Base-by-base conservation (phyloP, 768 basidiomycete genomes). In the Leccinum longicurvipes region DNA sequence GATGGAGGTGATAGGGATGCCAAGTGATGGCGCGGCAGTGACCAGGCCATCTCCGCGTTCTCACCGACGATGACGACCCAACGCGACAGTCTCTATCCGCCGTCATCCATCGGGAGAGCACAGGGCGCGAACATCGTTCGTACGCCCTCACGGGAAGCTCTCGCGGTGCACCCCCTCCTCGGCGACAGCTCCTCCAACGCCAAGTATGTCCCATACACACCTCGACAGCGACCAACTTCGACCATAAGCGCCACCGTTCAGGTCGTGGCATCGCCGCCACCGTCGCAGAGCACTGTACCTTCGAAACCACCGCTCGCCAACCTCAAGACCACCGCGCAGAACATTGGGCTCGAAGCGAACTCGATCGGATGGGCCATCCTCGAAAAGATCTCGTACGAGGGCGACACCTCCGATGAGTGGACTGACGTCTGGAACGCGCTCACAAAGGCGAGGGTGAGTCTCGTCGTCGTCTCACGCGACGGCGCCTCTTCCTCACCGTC, bases 291-390 rank as follows among this genome's bases (percentile, higher is more conserved):
- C 25, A 81, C 82, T 28, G 87, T 86, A 6, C 81, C 86, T 10
- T 82, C 76, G 59, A 87, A 84, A 66, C 72, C 89, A 2, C 87
- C 90, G 68, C 69, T 86, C 15, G 84, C 87, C 75, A 85, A 83
- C 63, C 74, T 92, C 62, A 92, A 86, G 70, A 81, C 87, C 0
- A 85, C 83, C 3, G 83, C 83, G 14, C 89, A 91, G 70, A 73
- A 72, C 47, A 74, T 89, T 11, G 89, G 88, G 2, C 66, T 93
- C 28, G 85, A 86, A 58, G 72, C 76, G 2, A 77, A 76, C 23
- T 85, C 82, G 31, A 66, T 87, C 4, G 92, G 92, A 0, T 89
- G 87, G 86, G 82, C 81, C 6, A 86, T 94, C 4, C 72, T 93
- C 46, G 90, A 93, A 70, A 84, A 81, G 62, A 73, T 93, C 31